phyloP scores from a whole-genome alignment of 352 stramenopile genomes.

The Halophytophthora polymorphica region DNA sequence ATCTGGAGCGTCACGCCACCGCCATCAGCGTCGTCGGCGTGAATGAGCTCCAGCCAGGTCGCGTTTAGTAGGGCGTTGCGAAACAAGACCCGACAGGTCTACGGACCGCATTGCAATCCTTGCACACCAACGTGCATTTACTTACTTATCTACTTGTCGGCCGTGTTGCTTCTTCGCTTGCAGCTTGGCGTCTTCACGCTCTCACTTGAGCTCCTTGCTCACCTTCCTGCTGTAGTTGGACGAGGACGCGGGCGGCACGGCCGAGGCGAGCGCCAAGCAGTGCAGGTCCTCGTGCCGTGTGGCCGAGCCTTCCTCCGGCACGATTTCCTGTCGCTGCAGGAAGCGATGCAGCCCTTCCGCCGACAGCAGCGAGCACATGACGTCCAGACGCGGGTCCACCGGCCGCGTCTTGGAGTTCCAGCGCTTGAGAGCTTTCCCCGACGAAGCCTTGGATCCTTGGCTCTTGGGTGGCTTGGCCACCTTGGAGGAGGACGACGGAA shows the following conservation, averaged over 20 bases:
- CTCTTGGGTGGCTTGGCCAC: slow-evolving; percentile 14
- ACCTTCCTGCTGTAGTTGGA: slow-evolving; percentile 4
- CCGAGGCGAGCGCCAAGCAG: slow-evolving; percentile 31
- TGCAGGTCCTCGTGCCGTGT: slow-evolving; percentile 62
- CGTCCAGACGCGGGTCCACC: slow-evolving; percentile 54
- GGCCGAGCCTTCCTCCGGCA: slow-evolving; percentile 25
- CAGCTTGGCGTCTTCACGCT: slow-evolving; percentile 6
- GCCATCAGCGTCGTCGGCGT: neutral
- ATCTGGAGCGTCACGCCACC: slow-evolving; percentile 67
- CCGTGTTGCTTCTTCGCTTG: neutral
- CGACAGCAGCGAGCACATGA: slow-evolving; percentile 79
- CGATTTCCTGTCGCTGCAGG: slow-evolving; percentile 55
- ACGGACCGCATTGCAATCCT: neutral
- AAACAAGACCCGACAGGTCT: neutral
- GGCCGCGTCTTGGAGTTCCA: slow-evolving; percentile 11
- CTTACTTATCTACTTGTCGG: no score
- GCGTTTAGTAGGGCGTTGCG: no score
- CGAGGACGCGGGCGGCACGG: slow-evolving; percentile 20
- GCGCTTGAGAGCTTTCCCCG: slow-evolving; percentile 10
- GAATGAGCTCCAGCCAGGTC: no score
- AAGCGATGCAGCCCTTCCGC: slow-evolving; percentile 59
- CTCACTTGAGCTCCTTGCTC: slow-evolving; percentile 2
- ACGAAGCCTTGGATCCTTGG: slow-evolving; percentile 1
- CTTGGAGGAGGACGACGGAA: neutral
- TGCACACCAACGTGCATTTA: neutral